Evolutionary conservation across 176 grass and related monocot genomes (phyloP), one percentile per base, ranked within the genome.

Genomic region (Themeda triandra): DNA sequence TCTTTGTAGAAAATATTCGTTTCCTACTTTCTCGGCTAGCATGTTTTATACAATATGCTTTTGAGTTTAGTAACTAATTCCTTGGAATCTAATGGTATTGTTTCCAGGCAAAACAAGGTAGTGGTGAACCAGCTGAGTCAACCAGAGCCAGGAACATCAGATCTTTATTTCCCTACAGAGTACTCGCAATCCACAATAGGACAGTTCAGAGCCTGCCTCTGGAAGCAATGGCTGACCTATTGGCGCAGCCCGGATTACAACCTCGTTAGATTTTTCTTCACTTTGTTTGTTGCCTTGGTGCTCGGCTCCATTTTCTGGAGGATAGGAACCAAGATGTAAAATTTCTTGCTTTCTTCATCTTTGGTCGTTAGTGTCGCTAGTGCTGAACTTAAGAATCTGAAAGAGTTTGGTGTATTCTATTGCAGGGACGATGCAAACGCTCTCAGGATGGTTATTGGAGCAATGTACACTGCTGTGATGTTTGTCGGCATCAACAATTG

Each of bases 171-270:
- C 79, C 78, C 91, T n/a, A 92, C 93, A 89, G 84, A 94, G 76
- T 99, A 90, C 42, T 92, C 93, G 5, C 89, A 87, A 64, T 85
- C 91, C 32, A 77, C 79, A 15, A 37, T 75, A 76, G 89, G 89
- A 31, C 96, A 99, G 83, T 94, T 99, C 86, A 96, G 85, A 85
- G 91, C 96, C 36, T 99, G 96, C 90, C 87, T 99, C 39, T 99
- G 96, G 96, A 99, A 99, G 74, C 93, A 99, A 58, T 92, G 91
- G 89, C 84, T 91, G 90, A 96, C 89, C 56, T 96, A 96, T 39
- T 99, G 96, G 96, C 91, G 96, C 63, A 99, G 93, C 60, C 96
- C 96, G 10, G 96, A 99, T 75, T 99, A 99, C 69, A 99, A 99
- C 66, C 91, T 96, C 78, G 96, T 99, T 83, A 96, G 96, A 88